Base-by-base conservation (phyloP, 2,329 filamentous ascomycete species). In the Venturia aucupariae region DNA sequence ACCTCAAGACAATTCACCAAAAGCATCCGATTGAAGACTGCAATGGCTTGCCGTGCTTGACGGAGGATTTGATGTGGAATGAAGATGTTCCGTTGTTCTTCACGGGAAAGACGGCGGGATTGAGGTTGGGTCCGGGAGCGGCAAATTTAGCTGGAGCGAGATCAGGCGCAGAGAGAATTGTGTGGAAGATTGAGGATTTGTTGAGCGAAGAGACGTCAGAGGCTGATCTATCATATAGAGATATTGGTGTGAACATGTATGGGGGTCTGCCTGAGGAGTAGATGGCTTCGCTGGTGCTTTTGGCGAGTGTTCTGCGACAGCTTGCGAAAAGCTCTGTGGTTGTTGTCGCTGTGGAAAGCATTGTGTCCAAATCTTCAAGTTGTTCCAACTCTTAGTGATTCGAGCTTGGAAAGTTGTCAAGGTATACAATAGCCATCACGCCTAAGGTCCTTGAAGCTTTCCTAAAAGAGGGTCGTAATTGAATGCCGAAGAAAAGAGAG, bases 101-200 rank as follows among this genome's bases (percentile, higher is more conserved):
- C 65, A 86, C 86, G 0, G 90, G 88, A 1, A 80, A 85, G 62
- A 75, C 92, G 42, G 89, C 87, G 0, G 84, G 81, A 0, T 72
- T 93, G 68, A 81, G 85, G 65, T 75, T 93, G 0, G 89, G 90
- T 0, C 89, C 90, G 13, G 88, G 86, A 0, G 88, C 87, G 0
- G 84, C 84, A 0, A 92, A 92, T 72, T 77, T 92, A 3, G 89
- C 88, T 35, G 90, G 90, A 0, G 88, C 88, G 3, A 82, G 89
- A 67, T 71, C 86, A 32, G 88, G 88, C 0, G 89, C 89, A 0
- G 90, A 92, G 75, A 81, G 89, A 61, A 84, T 91, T 59, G 84
- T 85, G 0, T 90, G 87, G 86, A 57, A 57, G 51, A 57, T 57
- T n/a, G 51, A 57, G 27, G 51, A 57, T n/a, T n/a, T 57, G 51